Percentiles rank a stretch among this genome's conserved stretches.
Conservation (phyloP, 2,329 filamentous ascomycete species). For the Diaporthe velutina region DNA sequence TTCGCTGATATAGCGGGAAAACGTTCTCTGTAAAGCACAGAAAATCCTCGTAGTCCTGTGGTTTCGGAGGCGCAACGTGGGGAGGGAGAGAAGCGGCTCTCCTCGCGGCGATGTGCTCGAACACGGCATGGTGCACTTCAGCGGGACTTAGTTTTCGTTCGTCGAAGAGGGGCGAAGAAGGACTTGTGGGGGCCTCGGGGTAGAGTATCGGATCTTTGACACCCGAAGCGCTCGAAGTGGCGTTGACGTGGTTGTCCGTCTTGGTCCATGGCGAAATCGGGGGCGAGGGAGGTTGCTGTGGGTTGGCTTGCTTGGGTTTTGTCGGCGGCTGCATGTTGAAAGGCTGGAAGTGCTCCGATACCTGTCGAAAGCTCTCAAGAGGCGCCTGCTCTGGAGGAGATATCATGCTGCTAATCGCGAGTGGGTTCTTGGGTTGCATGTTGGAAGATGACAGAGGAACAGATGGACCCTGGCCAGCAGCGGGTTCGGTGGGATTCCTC, state of each 20-base stretch:
- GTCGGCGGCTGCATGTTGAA: conserved; percentile 45
- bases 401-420: conserved; percentile 67
- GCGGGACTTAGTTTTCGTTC: conserved; percentile 53
- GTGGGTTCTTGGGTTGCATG: conserved; percentile 53
- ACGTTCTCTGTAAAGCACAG: conserved; percentile 67
- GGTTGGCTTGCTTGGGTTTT: conserved; percentile 40
- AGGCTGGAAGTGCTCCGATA: not conserved
- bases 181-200: conserved; percentile 59
- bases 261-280: conserved; percentile 68
- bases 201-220: conserved; percentile 71
- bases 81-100: conserved; percentile 53
- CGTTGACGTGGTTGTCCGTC: conserved; percentile 50
- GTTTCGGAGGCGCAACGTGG: conserved; percentile 57
- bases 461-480: not conserved
- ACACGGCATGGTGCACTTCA: conserved; percentile 59
- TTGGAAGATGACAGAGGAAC: not conserved
- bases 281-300: conserved; percentile 63
- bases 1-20: conserved; percentile 57
- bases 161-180: conserved; percentile 63
- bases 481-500: not conserved
- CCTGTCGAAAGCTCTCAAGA: conserved; percentile 63
- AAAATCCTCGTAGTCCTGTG: conserved; percentile 66
- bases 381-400: conserved; percentile 70
- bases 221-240: conserved; percentile 44
- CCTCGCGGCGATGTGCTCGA: conserved; percentile 62